Percentiles rank a stretch among this genome's conserved stretches.
phyloP scores from a whole-genome alignment of 1,284 basidiomycete species.

The Irpex sp. region DNA sequence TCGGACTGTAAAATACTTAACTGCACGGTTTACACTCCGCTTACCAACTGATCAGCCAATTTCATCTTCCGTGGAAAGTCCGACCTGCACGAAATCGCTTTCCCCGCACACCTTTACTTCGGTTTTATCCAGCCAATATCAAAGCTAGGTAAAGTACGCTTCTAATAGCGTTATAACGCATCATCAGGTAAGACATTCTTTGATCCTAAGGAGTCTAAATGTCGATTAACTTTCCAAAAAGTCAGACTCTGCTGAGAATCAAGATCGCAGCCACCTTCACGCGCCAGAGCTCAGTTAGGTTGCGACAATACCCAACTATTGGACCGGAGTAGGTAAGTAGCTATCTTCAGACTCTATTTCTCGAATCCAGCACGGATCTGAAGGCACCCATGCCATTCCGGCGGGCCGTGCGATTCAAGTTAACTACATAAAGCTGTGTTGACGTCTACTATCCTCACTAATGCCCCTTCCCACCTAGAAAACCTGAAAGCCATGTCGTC shows the following conservation, averaged over 20 bases:
- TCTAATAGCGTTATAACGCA: no score
- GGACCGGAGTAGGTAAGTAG: slow-evolving; percentile 1
- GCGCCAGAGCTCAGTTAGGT: neutral
- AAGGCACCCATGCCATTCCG: neutral
- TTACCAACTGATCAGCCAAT: neutral
- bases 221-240: neutral
- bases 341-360: neutral
- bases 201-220: neutral
- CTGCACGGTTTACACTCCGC: neutral
- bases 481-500: neutral
- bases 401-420: neutral
- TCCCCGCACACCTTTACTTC: neutral
- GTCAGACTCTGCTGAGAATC: neutral
- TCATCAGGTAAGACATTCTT: neutral
- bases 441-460: neutral
- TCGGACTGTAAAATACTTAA: neutral
- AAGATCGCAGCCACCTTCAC: neutral
- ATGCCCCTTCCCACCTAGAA: neutral
- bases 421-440: neutral
- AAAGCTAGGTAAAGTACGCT: no score
- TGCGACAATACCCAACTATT: neutral
- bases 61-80: neutral
- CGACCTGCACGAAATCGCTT: neutral
- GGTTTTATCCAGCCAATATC: neutral
- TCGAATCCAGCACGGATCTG: neutral